Percentiles rank a stretch among this genome's conserved stretches.
phyloP scores from a whole-genome alignment of 140 eudicot species.

The Ambrosia hybrid region DNA sequence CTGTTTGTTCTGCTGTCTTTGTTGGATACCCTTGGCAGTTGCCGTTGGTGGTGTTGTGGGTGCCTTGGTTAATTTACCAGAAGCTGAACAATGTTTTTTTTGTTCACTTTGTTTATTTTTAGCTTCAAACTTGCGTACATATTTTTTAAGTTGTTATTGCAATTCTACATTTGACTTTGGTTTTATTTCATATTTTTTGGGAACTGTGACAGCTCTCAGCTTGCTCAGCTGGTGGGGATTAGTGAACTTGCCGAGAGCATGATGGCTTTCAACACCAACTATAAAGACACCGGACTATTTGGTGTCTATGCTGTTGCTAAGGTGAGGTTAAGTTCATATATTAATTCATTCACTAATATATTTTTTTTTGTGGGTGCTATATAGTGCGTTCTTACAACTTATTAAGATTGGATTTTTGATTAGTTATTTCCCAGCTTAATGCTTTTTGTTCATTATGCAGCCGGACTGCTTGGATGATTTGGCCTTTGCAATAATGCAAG shows the following conservation, averaged over 20 bases:
- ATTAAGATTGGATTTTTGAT: neutral
- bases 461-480: slow-evolving; percentile 79
- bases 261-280: slow-evolving; percentile 97
- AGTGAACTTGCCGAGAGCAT: slow-evolving; percentile 92
- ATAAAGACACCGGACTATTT: slow-evolving; percentile 91
- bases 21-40: neutral
- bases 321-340: slow-evolving; percentile 38
- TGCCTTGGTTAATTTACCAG: neutral
- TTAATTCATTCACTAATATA: neutral
- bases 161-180: neutral
- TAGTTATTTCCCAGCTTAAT: neutral
- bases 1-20: neutral
- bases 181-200: neutral
- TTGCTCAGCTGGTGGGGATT: slow-evolving; percentile 78
- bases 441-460: slow-evolving; percentile 31
- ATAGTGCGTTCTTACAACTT: neutral
- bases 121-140: neutral
- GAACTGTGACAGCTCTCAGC: slow-evolving; percentile 61
- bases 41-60: slow-evolving; percentile 2
- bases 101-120: neutral
- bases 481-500: slow-evolving; percentile 82
- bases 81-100: neutral
- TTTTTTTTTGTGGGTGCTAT: neutral
- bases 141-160: neutral
- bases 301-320: slow-evolving; percentile 95